Base-by-base conservation (phyloP, 2,329 filamentous ascomycete species). In the Hypoxylon sp. region DNA sequence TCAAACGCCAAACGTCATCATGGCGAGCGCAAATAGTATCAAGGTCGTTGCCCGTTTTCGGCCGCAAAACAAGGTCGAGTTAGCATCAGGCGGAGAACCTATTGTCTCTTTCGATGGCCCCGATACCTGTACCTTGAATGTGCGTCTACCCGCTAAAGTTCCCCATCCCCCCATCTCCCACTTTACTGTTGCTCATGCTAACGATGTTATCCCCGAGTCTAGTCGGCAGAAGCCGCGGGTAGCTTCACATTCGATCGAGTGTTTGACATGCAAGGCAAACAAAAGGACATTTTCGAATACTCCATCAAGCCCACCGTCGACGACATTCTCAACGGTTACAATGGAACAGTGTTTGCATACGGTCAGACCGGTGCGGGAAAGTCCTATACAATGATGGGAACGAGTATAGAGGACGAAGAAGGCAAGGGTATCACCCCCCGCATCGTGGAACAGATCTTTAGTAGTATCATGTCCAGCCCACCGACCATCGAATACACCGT, bases 341-440 rank as follows among this genome's bases (percentile, higher is more conserved):
- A 99, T 84, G 96, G 95, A 79, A 98, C 95, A 13, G 95, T 99
- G 74, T 98, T 99, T 77, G 96, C 96, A 70, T 99, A 99, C 80
- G 96, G 96, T 73, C 96, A 98, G 86, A 99, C 96, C 0, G 96
- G 96, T 81, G 94, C 95, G 11, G 96, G 96, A 85, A 99, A 99
- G 86, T 98, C 96, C 21, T 98, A 97, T 80, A 98, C 96, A 58
- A 99, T 99, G 96, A 97, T 97, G 93, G 93, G 93, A 68, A 92
- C 92, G 55, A 94, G 95, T 81, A 98, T 99, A 82, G 93, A 97
- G 77, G 93, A 98, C 80, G 90, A 93, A 2, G 88, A 91, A 35
- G 91, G 91, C 72, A 93, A 94, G 79, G 96, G 96, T 86, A 94
- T 99, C 70, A 98, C 98, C 75, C 96, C 96, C 55, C 92, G 96